Evolutionary conservation across 176 grass and related monocot species (phyloP).

Genomic region (Lolium multiflorum): DNA sequence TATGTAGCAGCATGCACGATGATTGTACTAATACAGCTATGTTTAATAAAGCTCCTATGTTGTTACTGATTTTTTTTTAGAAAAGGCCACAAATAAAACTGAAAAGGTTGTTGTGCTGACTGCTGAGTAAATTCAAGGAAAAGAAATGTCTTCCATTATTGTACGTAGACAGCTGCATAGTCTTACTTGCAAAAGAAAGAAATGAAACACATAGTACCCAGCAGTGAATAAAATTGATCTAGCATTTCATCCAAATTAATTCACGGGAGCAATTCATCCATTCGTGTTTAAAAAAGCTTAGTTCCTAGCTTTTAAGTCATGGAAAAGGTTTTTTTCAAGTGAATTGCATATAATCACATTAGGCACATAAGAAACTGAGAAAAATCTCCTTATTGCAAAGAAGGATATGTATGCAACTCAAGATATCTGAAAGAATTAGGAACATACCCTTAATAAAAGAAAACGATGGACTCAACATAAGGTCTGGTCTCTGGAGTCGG

Average conservation of each 20-base stretch:
- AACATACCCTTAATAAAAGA: conserved; percentile 95
- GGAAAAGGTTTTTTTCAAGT: too few relatives aligned
- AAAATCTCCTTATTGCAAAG: too few relatives aligned
- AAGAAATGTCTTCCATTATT: neutral
- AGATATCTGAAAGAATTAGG: too few relatives aligned
- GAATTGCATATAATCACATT: too few relatives aligned
- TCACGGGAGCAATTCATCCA: neutral
- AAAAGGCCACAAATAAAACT: neutral
- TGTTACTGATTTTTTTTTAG: too few relatives aligned
- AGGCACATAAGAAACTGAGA: too few relatives aligned
- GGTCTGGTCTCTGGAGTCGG: conserved; percentile 65
- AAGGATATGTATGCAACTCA: too few relatives aligned
- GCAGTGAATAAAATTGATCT: neutral
- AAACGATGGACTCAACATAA: conserved; percentile 62
- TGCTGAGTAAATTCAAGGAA: neutral
- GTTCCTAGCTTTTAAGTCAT: neutral
- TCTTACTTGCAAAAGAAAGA: neutral
- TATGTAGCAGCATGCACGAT: too few relatives aligned
- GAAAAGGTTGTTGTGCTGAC: neutral
- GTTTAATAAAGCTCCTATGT: too few relatives aligned
- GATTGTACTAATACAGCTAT: too few relatives aligned
- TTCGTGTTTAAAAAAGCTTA: neutral
- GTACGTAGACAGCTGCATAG: neutral
- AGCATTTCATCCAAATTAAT: neutral
- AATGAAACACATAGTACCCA: neutral